Evolutionary conservation across 768 basidiomycete genomes (phyloP).

Genomic region (Leccinum barrowsii): DNA sequence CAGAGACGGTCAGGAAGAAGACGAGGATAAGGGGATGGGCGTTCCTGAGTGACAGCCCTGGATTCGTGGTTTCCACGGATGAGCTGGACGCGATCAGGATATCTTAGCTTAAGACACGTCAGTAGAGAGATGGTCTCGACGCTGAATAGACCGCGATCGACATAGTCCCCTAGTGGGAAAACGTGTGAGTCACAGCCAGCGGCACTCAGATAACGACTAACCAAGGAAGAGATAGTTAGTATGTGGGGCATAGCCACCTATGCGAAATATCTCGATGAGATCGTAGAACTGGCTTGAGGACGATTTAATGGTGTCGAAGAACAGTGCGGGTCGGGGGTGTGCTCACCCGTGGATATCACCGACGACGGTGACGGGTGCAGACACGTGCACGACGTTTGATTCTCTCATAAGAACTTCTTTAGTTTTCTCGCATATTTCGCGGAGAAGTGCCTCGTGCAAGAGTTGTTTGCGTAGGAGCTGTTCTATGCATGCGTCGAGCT

Average conservation of each 20-base stretch:
- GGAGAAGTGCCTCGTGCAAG: constrained; percentile 87
- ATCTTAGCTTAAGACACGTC: constrained; percentile 94
- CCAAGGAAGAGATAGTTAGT: constrained; percentile 99
- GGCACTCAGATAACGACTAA: constrained; percentile 36
- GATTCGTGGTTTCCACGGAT: constrained; percentile 99
- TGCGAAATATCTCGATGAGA: constrained; percentile 97
- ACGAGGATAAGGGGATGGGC: constrained; percentile 29
- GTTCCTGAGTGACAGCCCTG: constrained; percentile 93
- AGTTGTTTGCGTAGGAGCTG: constrained; percentile 90
- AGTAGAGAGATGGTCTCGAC: constrained; percentile 98
- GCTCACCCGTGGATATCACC: constrained; percentile 98
- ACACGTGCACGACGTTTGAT: constrained; percentile 96
- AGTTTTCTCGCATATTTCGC: constrained; percentile 99
- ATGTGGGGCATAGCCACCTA: constrained; percentile 94
- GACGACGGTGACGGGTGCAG: constrained; percentile 95
- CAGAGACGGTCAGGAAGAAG: constrained; percentile 18
- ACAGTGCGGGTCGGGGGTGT: constrained; percentile 10
- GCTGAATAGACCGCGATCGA: constrained; percentile 95
- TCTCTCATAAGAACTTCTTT: constrained; percentile 99
- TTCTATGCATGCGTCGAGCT: constrained; percentile 94
- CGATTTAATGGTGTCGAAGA: constrained; percentile 33
- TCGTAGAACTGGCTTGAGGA: constrained; percentile 94
- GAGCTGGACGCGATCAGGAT: constrained; percentile 93
- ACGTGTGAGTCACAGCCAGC: constrained; percentile 5
- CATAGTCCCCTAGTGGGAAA: constrained; percentile 79